Percentiles rank a stretch among this genome's conserved stretches.
These are phyloP conservation scores for Paecilomyces sp. DNA, from an alignment of 2,329 filamentous ascomycete species.

Conservation along the genomic window DNA sequence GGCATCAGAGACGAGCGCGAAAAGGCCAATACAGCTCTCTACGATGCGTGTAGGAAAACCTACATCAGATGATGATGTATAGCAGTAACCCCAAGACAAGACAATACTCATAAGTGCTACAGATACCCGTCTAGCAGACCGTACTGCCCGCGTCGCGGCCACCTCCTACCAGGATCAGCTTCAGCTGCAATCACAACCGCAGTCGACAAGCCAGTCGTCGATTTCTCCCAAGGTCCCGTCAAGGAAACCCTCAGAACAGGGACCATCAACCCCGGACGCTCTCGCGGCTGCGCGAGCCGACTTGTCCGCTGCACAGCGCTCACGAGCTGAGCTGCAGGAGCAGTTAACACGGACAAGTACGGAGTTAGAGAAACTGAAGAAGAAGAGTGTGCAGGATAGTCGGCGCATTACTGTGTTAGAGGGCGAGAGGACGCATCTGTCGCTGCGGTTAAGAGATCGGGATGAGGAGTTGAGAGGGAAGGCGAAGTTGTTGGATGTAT, in stretches of 20 bases:
- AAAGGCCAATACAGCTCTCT: slow-evolving; percentile 57
- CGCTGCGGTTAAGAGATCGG: slow-evolving; percentile 65
- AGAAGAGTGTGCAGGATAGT: slow-evolving; percentile 52
- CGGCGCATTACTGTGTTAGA: slow-evolving; percentile 57
- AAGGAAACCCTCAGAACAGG: slow-evolving; percentile 1
- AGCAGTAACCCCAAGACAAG: background rate
- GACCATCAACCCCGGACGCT: slow-evolving; percentile 13
- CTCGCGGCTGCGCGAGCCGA: slow-evolving; percentile 50
- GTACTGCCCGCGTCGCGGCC: slow-evolving; percentile 49
- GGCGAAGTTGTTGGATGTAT: slow-evolving; percentile 69
- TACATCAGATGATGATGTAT: background rate
- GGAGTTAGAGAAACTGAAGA: slow-evolving; percentile 58
- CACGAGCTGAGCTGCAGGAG: slow-evolving; percentile 60
- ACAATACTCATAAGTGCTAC: slow-evolving; percentile 6
- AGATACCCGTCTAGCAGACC: slow-evolving; percentile 63
- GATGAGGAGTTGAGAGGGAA: slow-evolving; percentile 83
- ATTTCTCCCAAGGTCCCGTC: slow-evolving; percentile 11
- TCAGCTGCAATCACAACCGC: slow-evolving; percentile 18
- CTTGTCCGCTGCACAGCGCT: slow-evolving; percentile 68
- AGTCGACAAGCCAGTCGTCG: slow-evolving; percentile 20
- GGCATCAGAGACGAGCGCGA: slow-evolving; percentile 64
- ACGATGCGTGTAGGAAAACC: slow-evolving; percentile 62
- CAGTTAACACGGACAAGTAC: slow-evolving; percentile 56
- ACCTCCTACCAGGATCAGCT: slow-evolving; percentile 19
- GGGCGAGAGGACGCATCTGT: slow-evolving; percentile 54